phyloP scores from a whole-genome alignment of 345 rosid genomes.

The Arabidopsis suecica region DNA sequence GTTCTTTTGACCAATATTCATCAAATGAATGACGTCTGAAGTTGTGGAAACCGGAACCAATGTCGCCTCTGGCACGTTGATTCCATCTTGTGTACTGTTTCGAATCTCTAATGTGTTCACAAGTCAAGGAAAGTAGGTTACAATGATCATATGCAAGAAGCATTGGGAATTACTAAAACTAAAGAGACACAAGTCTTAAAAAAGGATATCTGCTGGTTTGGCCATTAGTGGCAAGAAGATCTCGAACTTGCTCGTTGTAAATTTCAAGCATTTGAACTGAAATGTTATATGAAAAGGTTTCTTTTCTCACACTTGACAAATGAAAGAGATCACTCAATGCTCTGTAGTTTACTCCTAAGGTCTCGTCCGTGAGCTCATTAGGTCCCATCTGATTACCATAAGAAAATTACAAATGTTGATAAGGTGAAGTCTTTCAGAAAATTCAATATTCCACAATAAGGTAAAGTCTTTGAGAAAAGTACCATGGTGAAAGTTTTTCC shows the following conservation, averaged over 20 bases:
- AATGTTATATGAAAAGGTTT: constrained; percentile 65
- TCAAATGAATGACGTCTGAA: constrained; percentile 76
- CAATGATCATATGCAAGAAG: constrained; percentile 4
- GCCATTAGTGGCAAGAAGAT: constrained; percentile 83
- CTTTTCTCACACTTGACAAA: constrained; percentile 69
- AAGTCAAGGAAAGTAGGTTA: constrained; percentile 50
- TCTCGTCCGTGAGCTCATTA: constrained; percentile 75
- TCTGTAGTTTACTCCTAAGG: constrained; percentile 89
- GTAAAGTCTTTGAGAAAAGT: constrained; percentile 12
- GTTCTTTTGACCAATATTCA: constrained; percentile 89
- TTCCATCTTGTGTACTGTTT: constrained; percentile 83
- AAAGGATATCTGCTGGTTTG: constrained; percentile 80
- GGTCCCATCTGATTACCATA: constrained; percentile 73
- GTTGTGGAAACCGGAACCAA: constrained; percentile 82
- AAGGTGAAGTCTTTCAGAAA: too few species aligned
- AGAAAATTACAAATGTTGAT: too few species aligned
- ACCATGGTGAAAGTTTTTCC: constrained; percentile 99
- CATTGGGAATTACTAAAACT: constrained; percentile 7
- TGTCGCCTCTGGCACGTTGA: constrained; percentile 93
- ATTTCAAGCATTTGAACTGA: constrained; percentile 97
- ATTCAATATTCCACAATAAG: too few species aligned
- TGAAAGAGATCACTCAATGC: constrained; percentile 86
- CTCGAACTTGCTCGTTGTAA: constrained; percentile 96
- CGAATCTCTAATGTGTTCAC: constrained; percentile 85
- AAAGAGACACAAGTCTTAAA: not conserved